Evolutionary conservation across 2,329 filamentous ascomycete species (phyloP).

Genomic region (Albifimbria verrucaria): DNA sequence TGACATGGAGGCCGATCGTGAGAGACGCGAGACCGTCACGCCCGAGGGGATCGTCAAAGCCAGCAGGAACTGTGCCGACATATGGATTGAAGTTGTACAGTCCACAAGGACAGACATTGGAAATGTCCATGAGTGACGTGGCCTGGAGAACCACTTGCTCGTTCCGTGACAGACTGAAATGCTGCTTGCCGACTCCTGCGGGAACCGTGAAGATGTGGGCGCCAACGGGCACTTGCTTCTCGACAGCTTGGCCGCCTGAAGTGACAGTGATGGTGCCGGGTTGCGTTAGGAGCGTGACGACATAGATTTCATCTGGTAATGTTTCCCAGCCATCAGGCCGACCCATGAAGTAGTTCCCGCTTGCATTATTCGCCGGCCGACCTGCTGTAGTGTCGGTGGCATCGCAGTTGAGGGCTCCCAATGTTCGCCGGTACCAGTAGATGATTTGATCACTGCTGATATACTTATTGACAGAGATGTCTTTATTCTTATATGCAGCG

Average conservation of each 20-base stretch:
- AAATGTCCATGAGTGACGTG: slow-evolving; percentile 47
- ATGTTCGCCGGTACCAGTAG: slow-evolving; percentile 55
- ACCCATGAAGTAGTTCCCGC: slow-evolving; percentile 50
- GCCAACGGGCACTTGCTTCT: slow-evolving; percentile 25
- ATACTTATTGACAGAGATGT: slow-evolving; percentile 33
- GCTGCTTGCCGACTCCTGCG: slow-evolving; percentile 38
- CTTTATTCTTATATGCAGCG: slow-evolving; percentile 47
- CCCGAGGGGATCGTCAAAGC: slow-evolving; percentile 10
- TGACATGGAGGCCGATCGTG: slow-evolving; percentile 8
- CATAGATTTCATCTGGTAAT: slow-evolving; percentile 48
- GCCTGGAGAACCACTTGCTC: slow-evolving; percentile 38
- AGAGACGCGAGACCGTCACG: slow-evolving; percentile 6
- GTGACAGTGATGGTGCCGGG: slow-evolving; percentile 40
- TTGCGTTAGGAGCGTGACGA: slow-evolving; percentile 45
- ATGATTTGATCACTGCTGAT: slow-evolving; percentile 46
- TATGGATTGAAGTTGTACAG: slow-evolving; percentile 58
- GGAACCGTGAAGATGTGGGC: slow-evolving; percentile 35
- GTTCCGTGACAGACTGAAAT: slow-evolving; percentile 41
- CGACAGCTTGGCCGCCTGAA: slow-evolving; percentile 40
- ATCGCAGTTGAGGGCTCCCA: slow-evolving; percentile 43
- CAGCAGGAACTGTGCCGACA: slow-evolving; percentile 43
- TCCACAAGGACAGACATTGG: slow-evolving; percentile 46
- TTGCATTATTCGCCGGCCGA: slow-evolving; percentile 36
- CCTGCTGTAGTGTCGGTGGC: slow-evolving; percentile 47
- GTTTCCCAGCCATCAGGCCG: slow-evolving; percentile 47